phyloP scores from a whole-genome alignment of 768 basidiomycete genomes.

The Amanita phalloides region DNA sequence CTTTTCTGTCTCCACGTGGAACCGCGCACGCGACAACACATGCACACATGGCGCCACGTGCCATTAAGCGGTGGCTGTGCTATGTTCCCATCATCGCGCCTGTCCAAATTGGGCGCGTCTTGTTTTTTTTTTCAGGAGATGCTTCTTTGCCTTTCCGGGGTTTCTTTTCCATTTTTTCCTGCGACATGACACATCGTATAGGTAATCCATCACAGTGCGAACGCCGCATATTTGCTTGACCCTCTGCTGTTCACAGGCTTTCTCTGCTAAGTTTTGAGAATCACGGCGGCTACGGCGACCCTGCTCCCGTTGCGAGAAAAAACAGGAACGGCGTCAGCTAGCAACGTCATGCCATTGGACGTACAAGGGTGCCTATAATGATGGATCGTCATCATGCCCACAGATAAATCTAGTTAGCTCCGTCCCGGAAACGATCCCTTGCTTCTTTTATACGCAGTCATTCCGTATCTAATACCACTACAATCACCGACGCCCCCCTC shows the following conservation, averaged over 20 bases:
- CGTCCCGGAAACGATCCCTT: neutral
- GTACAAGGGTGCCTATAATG: neutral
- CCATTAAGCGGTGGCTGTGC: conserved; percentile 19
- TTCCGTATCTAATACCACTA: neutral
- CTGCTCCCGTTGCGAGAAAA: neutral
- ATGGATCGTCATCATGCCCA: neutral
- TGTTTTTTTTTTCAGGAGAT: neutral
- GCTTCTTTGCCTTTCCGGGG: neutral
- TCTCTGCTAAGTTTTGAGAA: neutral
- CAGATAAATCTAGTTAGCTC: neutral
- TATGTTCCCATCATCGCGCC: neutral
- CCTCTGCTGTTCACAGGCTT: no score
- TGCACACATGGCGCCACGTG: conserved; percentile 21
- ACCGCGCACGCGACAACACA: conserved; percentile 13
- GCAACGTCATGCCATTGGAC: neutral
- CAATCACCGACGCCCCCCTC: conserved; percentile 4
- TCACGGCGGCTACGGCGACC: neutral
- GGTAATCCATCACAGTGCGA: neutral
- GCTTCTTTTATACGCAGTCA: neutral
- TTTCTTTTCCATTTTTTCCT: neutral
- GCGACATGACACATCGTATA: neutral
- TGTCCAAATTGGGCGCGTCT: neutral
- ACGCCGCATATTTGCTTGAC: no score
- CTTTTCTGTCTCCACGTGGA: neutral
- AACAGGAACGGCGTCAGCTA: no score